phyloP scores from a whole-genome alignment of 2,329 filamentous ascomycete genomes.

The Fusarium pseudograminearum region DNA sequence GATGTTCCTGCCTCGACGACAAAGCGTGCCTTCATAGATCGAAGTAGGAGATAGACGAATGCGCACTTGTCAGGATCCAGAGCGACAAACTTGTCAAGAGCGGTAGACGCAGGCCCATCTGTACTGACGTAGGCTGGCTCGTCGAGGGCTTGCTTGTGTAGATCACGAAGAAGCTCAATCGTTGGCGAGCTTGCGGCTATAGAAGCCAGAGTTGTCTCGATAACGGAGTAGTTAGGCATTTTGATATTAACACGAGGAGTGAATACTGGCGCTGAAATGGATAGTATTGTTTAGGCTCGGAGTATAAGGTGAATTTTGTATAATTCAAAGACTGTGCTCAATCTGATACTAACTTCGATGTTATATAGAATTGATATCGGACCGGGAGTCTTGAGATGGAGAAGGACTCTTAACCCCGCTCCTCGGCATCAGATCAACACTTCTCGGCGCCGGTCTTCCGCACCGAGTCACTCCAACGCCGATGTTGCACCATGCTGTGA shows the following conservation, averaged over 20 bases:
- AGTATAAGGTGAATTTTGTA: not conserved
- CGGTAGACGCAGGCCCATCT: slow-evolving; percentile 30
- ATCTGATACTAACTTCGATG: not conserved
- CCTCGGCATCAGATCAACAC: slow-evolving; percentile 11
- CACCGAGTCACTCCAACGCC: not conserved
- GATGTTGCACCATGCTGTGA: not conserved
- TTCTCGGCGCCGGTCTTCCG: not conserved
- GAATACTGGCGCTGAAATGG: too few species aligned
- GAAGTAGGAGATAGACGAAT: slow-evolving; percentile 66
- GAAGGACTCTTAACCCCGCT: slow-evolving; percentile 19
- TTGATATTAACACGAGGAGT: not conserved
- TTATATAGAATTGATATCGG: slow-evolving; percentile 14
- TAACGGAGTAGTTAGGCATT: slow-evolving; percentile 35
- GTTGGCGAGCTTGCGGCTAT: slow-evolving; percentile 46
- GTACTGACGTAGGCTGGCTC: slow-evolving; percentile 50
- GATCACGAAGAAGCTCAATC: slow-evolving; percentile 46
- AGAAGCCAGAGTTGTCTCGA: slow-evolving; percentile 50
- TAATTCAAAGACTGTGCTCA: not conserved
- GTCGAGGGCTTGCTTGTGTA: slow-evolving; percentile 50
- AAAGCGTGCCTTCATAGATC: slow-evolving; percentile 60
- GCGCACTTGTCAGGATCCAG: slow-evolving; percentile 69
- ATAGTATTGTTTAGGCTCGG: too few species aligned
- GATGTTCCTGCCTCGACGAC: slow-evolving; percentile 72
- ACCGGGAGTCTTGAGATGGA: not conserved
- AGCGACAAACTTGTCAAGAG: slow-evolving; percentile 67